phyloP scores from a whole-genome alignment of 805 yeast genomes.

The Starmerella stellata region DNA sequence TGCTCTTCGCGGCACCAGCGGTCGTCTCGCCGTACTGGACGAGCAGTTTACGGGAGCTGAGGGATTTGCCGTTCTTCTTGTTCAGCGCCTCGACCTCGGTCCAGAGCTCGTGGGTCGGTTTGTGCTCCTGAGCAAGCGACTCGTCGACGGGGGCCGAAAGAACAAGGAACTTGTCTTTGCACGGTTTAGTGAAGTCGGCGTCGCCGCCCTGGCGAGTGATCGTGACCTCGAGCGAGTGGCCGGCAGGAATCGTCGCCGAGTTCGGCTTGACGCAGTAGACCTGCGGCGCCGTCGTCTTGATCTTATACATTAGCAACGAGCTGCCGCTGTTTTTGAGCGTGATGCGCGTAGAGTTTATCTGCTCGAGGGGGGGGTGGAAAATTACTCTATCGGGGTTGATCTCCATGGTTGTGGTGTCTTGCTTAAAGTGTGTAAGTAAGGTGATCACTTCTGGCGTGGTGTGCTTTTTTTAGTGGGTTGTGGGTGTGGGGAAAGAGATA shows the following conservation, averaged over 20 bases:
- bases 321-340: conserved; percentile 33
- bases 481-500: too few relatives aligned
- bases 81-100: conserved; percentile 36
- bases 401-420: too few relatives aligned
- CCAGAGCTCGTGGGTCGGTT: conserved; percentile 53
- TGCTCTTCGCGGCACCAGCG: neutral
- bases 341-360: conserved; percentile 6
- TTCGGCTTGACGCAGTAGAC: conserved; percentile 91
- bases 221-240: conserved; percentile 51
- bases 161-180: conserved; percentile 83
- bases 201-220: conserved; percentile 75
- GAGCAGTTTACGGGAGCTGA: conserved; percentile 43
- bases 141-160: conserved; percentile 64
- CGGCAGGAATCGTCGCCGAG: conserved; percentile 64
- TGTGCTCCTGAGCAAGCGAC: conserved; percentile 25
- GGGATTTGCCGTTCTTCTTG: conserved; percentile 27
- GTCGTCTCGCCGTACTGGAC: conserved; percentile 23
- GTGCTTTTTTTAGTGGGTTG: too few relatives aligned
- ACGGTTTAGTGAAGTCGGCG: conserved; percentile 53
- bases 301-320: conserved; percentile 67
- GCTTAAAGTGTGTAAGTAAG: too few relatives aligned
- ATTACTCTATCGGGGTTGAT: conserved; percentile 11
- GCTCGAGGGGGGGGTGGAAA: conserved; percentile 13
- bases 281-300: conserved; percentile 95
- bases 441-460: too few relatives aligned